Percentiles rank a stretch among this genome's conserved stretches.
phyloP scores from a whole-genome alignment of 345 rosid genomes.

The Eucalyptus urophylla region DNA sequence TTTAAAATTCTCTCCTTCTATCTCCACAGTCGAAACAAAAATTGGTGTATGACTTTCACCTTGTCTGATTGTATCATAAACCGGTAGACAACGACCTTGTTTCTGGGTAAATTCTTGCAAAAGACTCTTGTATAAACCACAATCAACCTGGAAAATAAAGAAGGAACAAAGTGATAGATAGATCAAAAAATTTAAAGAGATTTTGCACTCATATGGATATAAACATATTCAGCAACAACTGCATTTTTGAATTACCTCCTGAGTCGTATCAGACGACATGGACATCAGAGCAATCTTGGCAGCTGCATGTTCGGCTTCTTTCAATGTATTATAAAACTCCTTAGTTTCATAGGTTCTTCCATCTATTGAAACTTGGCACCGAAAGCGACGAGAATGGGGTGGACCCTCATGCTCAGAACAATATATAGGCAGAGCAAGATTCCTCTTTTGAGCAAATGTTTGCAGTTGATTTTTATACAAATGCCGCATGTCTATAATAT shows the following conservation, averaged over 20 bases:
- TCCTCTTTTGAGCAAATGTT: slow-evolving; percentile 19
- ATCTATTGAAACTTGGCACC: slow-evolving; percentile 16
- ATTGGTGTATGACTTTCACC: slow-evolving; percentile 10
- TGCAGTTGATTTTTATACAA: slow-evolving; percentile 15
- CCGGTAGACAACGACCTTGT: slow-evolving; percentile 9
- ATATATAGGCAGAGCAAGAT: slow-evolving; percentile 12
- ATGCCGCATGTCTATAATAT: slow-evolving; percentile 1
- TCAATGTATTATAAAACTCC: slow-evolving; percentile 6
- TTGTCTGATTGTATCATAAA: background rate
- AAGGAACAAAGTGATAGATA: background rate
- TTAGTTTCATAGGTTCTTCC: slow-evolving; percentile 12
- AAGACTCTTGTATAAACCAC: slow-evolving; percentile 20
- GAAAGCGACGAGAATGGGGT: slow-evolving; percentile 21
- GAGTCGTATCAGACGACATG: background rate
- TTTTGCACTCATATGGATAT: background rate
- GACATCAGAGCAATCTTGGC: slow-evolving; percentile 25
- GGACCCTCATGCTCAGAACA: slow-evolving; percentile 17
- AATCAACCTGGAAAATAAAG: slow-evolving; percentile 9
- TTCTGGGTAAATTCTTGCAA: slow-evolving; percentile 29
- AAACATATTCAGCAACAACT: background rate
- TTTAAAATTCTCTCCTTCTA: slow-evolving; percentile 10
- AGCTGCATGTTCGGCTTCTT: slow-evolving; percentile 29
- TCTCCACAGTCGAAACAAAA: slow-evolving; percentile 20
- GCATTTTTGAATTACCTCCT: slow-evolving; percentile 10
- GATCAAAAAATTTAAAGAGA: background rate